A percentile compares a stretch with the other conserved stretches of the same genome.
Evolutionary conservation across 2,329 filamentous ascomycete genomes (phyloP).

Genomic region (Ophiosphaerella narmari): DNA sequence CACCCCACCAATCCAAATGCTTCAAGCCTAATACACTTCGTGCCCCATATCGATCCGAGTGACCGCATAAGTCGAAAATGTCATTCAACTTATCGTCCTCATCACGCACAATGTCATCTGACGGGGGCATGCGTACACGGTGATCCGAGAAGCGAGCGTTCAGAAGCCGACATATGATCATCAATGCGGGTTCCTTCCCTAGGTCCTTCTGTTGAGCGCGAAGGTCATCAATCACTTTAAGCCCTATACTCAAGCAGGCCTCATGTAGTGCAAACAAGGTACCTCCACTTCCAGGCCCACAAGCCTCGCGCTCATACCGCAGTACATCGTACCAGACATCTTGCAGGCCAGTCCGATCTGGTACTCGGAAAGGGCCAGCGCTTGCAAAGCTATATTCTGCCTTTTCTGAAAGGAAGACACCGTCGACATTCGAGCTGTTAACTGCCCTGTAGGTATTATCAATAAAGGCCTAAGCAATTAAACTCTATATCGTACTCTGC

Average conservation of each 20-base stretch:
- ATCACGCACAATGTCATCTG: neutral
- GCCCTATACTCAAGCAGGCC: constrained; percentile 26
- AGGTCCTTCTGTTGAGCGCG: neutral
- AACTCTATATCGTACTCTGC: constrained; percentile 3
- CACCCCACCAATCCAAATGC: constrained; percentile 30
- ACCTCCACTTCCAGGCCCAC: constrained; percentile 2
- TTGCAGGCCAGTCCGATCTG: constrained; percentile 8
- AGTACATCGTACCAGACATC: constrained; percentile 22
- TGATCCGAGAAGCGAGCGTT: constrained; percentile 11
- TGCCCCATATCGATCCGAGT: constrained; percentile 15
- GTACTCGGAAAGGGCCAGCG: constrained; percentile 20
- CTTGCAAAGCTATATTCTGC: constrained; percentile 16
- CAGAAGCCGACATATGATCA: constrained; percentile 15
- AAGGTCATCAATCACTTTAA: constrained; percentile 17
- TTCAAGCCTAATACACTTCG: constrained; percentile 24
- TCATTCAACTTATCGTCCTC: constrained; percentile 13
- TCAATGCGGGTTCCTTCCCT: constrained; percentile 5
- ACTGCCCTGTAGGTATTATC: constrained; percentile 2
- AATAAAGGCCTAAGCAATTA: neutral
- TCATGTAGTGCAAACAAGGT: constrained; percentile 32
- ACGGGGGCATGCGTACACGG: neutral
- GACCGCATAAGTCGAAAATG: constrained; percentile 19
- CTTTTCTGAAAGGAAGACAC: constrained; percentile 26
- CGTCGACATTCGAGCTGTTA: constrained; percentile 10
- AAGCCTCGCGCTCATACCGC: constrained; percentile 3